Evolutionary conservation across 164 flowering plant species (phyloP).

Genomic region (Magnolia officinalis): DNA sequence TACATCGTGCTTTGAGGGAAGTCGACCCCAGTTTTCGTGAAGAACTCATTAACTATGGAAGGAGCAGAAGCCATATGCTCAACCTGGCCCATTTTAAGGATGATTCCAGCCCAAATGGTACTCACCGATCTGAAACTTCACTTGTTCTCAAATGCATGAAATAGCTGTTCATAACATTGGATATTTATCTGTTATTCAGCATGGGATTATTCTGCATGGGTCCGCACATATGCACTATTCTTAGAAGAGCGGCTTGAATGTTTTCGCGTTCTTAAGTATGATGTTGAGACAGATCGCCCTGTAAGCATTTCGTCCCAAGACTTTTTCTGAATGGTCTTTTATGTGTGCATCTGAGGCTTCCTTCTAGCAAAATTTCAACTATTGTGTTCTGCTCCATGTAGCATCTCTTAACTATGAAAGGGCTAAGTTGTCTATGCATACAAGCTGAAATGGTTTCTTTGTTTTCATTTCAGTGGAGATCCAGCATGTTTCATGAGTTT

Average conservation of each 20-base stretch:
- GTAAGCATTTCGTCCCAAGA: constrained; percentile 37
- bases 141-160: neutral
- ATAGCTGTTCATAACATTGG: constrained; percentile 1
- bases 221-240: constrained; percentile 86
- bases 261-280: constrained; percentile 79
- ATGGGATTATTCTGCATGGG: constrained; percentile 99
- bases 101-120: constrained; percentile 95
- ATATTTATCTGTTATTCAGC: constrained; percentile 43
- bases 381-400: neutral
- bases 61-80: constrained; percentile 86
- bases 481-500: neutral
- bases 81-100: constrained; percentile 95
- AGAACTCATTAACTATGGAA: constrained; percentile 81
- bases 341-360: neutral
- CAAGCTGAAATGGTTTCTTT: neutral
- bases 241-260: constrained; percentile 95
- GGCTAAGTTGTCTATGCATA: neutral
- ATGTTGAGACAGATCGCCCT: constrained; percentile 71
- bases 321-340: neutral
- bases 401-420: neutral
- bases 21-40: constrained; percentile 94
- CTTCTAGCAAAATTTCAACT: too few relatives aligned
- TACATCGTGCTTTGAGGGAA: constrained; percentile 96
- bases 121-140: constrained; percentile 2
- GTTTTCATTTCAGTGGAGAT: neutral